These are phyloP conservation scores for Kodamaea jinghongensis DNA, from an alignment of 805 yeast genomes.

Conservation along the genomic window DNA sequence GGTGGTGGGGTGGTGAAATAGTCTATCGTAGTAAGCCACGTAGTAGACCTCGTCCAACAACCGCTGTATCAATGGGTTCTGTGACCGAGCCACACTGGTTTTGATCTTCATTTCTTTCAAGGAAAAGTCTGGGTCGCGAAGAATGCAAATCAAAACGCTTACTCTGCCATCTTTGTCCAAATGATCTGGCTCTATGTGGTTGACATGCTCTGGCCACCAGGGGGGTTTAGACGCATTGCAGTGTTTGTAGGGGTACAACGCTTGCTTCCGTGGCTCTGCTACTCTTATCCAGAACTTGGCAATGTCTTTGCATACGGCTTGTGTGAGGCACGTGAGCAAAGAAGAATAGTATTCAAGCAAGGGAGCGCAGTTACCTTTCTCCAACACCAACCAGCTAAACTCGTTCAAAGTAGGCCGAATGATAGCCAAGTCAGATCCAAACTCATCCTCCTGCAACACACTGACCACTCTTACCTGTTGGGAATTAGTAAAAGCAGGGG, in stretches of 20 bases:
- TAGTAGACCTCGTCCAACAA: slow-evolving; percentile 27
- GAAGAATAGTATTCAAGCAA: slow-evolving; percentile 16
- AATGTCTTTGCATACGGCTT: slow-evolving; percentile 49
- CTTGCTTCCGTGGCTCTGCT: slow-evolving; percentile 66
- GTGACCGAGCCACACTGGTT: slow-evolving; percentile 5
- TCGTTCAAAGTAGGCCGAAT: slow-evolving; percentile 13
- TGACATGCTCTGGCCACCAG: slow-evolving; percentile 68
- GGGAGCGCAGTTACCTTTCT: background rate
- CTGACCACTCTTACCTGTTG: background rate
- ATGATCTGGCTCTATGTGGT: slow-evolving; percentile 76
- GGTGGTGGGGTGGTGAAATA: slow-evolving; percentile 10
- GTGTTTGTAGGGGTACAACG: slow-evolving; percentile 57
- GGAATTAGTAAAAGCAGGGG: background rate
- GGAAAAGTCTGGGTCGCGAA: slow-evolving; percentile 19
- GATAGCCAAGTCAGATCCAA: slow-evolving; percentile 2
- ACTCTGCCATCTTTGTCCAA: slow-evolving; percentile 57
- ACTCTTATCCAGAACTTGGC: slow-evolving; percentile 67
- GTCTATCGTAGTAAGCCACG: slow-evolving; percentile 25
- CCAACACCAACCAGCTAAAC: slow-evolving; percentile 3
- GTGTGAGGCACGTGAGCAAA: slow-evolving; percentile 21
- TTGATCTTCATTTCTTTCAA: slow-evolving; percentile 13
- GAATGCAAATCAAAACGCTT: slow-evolving; percentile 42
- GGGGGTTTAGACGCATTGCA: slow-evolving; percentile 50
- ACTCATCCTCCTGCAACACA: background rate
- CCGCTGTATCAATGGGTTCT: slow-evolving; percentile 1